Evolutionary conservation across 2,329 filamentous ascomycete genomes (phyloP), one percentile per base, ranked within the genome.

Genomic region (Purpureocillium lavendulum): DNA sequence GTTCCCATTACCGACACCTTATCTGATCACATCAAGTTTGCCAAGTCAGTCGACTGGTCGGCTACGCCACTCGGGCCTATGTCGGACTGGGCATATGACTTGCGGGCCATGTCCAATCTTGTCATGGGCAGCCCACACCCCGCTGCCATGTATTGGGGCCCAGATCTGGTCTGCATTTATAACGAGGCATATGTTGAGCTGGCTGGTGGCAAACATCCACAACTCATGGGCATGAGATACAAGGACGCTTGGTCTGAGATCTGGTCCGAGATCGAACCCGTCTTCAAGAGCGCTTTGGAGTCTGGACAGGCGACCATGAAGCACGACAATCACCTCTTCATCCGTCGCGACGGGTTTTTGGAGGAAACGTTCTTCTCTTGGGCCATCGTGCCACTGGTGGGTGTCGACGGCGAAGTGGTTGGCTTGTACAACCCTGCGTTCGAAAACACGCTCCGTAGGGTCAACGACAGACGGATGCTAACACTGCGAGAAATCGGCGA

Each of bases 361-460:
- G 84, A 94, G 58, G 86, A 92, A 54, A 80, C 83, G 0, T 90
- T 85, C 54, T 90, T 90, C 56, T 85, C 82, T 11, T 90, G 84
- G 84, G 84, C 80, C 1, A 79, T 90, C 32, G 82, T 90, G 18
- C 86, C 86, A 0, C 69, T 90, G 45, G 75, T 90, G 2, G 85
- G 84, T 3, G 70, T 73, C 30, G 81, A 88, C 43, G 86, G 86
- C 2, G 75, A 75, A 11, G 82, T 89, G 7, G 77, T 84, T 45
- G 85, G 83, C 2, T 59, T 90, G 0, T 89, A 87, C 56, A 89
- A 89, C 52, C 84, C 85, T 3, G 76, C 81, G 0, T 90, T 89
- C 48, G 86, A 92, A 48, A 87, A 88, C 53, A 92, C 86, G 1
- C 65, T 83, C 16, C 73, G 84, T 15, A 86, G 85, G 52, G 79